Conservation (phyloP, 305 asterid genomes). For the Fraxinus paxiana region DNA sequence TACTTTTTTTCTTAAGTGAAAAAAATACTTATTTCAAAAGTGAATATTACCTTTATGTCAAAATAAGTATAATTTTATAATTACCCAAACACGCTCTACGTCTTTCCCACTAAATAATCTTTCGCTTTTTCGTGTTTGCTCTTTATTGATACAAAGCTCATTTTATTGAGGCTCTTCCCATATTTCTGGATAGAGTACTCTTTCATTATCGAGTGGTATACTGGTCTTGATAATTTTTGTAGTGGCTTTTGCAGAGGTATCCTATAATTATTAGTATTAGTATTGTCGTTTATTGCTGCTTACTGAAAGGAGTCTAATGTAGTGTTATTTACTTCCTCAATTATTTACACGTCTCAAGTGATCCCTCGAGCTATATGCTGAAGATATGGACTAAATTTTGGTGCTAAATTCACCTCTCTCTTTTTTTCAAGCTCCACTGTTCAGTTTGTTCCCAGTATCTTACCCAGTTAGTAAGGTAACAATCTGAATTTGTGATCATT, state of each 20-base stretch:
- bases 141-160: not conserved
- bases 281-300: not conserved
- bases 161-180: slow-evolving; percentile 33
- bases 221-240: slow-evolving; percentile 29
- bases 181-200: slow-evolving; percentile 31
- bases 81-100: not conserved
- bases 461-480: slow-evolving; percentile 35
- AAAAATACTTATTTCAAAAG: not conserved
- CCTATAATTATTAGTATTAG: not conserved
- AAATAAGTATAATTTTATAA: too few species aligned
- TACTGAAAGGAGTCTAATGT: not conserved
- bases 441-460: slow-evolving; percentile 25
- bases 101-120: not conserved
- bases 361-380: slow-evolving; percentile 42
- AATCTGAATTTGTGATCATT: not conserved
- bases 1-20: too few species aligned
- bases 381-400: slow-evolving; percentile 34
- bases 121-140: not conserved
- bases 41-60: not conserved
- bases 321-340: too few species aligned
- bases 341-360: slow-evolving; percentile 15
- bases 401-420: slow-evolving; percentile 28
- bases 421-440: slow-evolving; percentile 26
- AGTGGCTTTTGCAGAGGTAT: slow-evolving; percentile 42
- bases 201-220: slow-evolving; percentile 34